Conservation (phyloP, 345 rosid species). For the Camelina sativa region DNA sequence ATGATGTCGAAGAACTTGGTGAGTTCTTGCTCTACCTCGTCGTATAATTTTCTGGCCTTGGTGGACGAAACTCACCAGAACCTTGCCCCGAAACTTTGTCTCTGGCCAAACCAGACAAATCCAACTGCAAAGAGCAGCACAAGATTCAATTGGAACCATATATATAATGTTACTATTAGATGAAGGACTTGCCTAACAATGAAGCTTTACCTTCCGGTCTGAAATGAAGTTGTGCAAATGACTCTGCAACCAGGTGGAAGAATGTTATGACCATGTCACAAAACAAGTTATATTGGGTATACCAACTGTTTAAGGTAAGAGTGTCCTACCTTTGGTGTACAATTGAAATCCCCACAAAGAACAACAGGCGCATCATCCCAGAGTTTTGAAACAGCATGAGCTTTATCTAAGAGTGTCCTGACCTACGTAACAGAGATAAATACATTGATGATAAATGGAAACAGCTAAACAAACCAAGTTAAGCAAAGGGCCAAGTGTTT, state of each 20-base stretch:
- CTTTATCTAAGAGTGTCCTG: slow-evolving; percentile 73
- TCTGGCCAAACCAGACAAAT: slow-evolving; percentile 69
- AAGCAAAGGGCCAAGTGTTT: background rate
- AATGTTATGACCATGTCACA: slow-evolving; percentile 27
- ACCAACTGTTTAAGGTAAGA: slow-evolving; percentile 24
- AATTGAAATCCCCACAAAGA: slow-evolving; percentile 95
- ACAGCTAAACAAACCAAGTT: background rate
- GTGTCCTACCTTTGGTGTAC: slow-evolving; percentile 82
- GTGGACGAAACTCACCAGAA: slow-evolving; percentile 61
- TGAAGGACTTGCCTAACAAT: slow-evolving; percentile 24
- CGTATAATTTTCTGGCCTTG: slow-evolving; percentile 43
- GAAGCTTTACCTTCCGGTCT: slow-evolving; percentile 71
- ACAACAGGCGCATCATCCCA: slow-evolving; percentile 93
- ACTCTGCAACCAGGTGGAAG: slow-evolving; percentile 65
- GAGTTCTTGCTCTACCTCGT: slow-evolving; percentile 51
- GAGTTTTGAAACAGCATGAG: slow-evolving; percentile 70
- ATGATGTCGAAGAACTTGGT: slow-evolving; percentile 28
- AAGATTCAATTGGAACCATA: slow-evolving; percentile 29
- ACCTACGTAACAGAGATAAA: slow-evolving; percentile 54
- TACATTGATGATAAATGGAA: slow-evolving; percentile 20
- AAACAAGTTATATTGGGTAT: slow-evolving; percentile 16
- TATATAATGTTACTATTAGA: slow-evolving; percentile 9
- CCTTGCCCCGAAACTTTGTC: slow-evolving; percentile 92
- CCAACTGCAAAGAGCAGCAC: slow-evolving; percentile 58
- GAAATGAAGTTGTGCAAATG: slow-evolving; percentile 86